Base-by-base conservation (phyloP, 352 stramenopile species). In the Sclerospora graminicola region DNA sequence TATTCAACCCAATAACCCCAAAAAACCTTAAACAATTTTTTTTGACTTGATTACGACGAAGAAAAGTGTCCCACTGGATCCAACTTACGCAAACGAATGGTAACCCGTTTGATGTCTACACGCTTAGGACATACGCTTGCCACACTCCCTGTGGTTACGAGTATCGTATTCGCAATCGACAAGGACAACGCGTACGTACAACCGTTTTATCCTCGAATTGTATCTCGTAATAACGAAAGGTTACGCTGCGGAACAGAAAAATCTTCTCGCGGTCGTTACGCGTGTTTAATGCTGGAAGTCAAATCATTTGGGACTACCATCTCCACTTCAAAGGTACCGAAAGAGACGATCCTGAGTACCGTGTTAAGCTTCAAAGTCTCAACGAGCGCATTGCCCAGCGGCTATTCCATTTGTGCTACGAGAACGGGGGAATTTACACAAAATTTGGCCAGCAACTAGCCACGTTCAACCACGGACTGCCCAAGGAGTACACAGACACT, bases 371-470 rank as follows among this genome's bases (percentile, higher is more conserved):
- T 31, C 49, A 66, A 26, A 49, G 36, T 18, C 70, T 87, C 13
- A 93, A 95, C 55, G 34, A 78, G 37, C 80, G 82, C 45, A 88
- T 78, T 23, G 95, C 95, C 5, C 48, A 84, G 54, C 74, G 87
- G 24, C 61, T 99, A 11, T 60, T 97, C 13, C 24, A 84, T 11
- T 57, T 98, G 36, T 98, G 91, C 58, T 84, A 84, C 41, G 54
- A 65, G 4, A 99, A 99, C 62, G 88, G 81, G 27, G 94, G 95
- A 35, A 89, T 98, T 11, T 98, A 98, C 74, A 97, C 97, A 40
- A 99, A 99, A 63, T 87, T 98, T 6, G 95, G 94, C 6, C 95
- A 99, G 68, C 94, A 98, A 57, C 51, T 99, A 13, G 88, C 94
- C 4, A 97, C 97, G 51, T 83, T 98, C 36, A 97, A 98, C 61